Percentiles rank a stretch among this genome's conserved stretches.
Evolutionary conservation across 1,284 basidiomycete species (phyloP).

Genomic region (Malassezia caprae): DNA sequence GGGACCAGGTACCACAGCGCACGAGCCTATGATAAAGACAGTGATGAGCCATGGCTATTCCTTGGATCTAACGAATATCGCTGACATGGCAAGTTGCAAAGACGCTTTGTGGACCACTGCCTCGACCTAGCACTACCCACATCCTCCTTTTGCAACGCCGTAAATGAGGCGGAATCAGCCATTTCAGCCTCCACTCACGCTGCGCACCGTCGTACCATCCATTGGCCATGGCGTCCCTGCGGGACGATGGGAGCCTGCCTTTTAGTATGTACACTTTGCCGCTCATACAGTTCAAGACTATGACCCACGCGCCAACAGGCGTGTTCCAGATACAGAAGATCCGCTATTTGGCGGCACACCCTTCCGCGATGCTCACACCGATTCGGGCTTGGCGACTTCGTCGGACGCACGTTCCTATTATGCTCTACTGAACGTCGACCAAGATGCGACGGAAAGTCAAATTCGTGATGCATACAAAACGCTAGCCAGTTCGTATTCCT

Average conservation of each 20-base stretch:
- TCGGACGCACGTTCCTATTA: slow-evolving; percentile 14
- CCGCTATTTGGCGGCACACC: slow-evolving; percentile 41
- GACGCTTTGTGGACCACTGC: no score
- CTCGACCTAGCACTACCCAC: no score
- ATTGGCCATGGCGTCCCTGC: slow-evolving; percentile 4
- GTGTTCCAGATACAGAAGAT: slow-evolving; percentile 20
- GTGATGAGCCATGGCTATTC: no score
- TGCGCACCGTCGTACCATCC: not conserved
- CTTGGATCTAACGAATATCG: no score
- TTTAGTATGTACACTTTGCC: not conserved
- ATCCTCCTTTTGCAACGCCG: no score
- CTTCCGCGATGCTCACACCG: slow-evolving; percentile 30
- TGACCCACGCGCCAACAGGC: not conserved
- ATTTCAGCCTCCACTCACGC: not conserved
- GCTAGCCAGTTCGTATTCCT: slow-evolving; percentile 52
- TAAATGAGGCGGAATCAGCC: not conserved
- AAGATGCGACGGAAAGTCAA: slow-evolving; percentile 58
- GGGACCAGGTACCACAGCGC: no score
- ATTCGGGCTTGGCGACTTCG: slow-evolving; percentile 24
- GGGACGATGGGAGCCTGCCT: not conserved
- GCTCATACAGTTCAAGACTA: not conserved
- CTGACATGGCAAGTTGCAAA: no score
- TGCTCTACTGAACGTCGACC: slow-evolving; percentile 59
- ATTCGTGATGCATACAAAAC: slow-evolving; percentile 63
- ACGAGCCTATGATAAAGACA: no score